Conservation (phyloP, 2,329 filamentous ascomycete genomes). For the Ophiostoma sp. region DNA sequence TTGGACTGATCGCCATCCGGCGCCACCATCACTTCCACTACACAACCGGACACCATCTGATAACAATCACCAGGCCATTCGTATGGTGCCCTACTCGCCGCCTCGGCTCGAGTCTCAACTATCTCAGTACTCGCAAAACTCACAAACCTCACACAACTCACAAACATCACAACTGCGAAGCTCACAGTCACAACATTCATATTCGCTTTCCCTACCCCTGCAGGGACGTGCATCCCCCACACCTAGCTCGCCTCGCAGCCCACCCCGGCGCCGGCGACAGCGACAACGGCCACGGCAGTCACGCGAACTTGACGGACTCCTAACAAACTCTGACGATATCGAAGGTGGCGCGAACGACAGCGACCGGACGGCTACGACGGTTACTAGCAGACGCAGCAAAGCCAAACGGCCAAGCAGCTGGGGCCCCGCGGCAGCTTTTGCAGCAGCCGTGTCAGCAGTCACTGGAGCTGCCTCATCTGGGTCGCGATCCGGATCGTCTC, state of each 20-base stretch:
- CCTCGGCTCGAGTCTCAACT: constrained; percentile 35
- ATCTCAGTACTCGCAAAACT: constrained; percentile 5
- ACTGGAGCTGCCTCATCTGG: constrained; percentile 16
- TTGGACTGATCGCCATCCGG: constrained; percentile 25
- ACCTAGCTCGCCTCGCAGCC: constrained; percentile 13
- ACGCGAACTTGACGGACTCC: neutral
- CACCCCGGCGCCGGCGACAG: constrained; percentile 18
- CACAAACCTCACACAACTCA: neutral
- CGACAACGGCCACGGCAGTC: constrained; percentile 10
- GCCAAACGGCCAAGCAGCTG: constrained; percentile 24
- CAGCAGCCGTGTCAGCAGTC: constrained; percentile 18
- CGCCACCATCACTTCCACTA: constrained; percentile 36
- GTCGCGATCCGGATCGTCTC: constrained; percentile 6
- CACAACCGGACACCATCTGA: constrained; percentile 38
- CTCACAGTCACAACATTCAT: constrained; percentile 16
- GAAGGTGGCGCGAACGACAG: constrained; percentile 18
- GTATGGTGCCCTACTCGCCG: constrained; percentile 46
- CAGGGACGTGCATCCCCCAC: neutral
- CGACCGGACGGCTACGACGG: constrained; percentile 16
- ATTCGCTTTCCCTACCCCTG: neutral
- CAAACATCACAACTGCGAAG: neutral
- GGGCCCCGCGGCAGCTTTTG: constrained; percentile 21
- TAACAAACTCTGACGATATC: constrained; percentile 12
- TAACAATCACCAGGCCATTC: constrained; percentile 35
- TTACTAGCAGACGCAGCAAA: constrained; percentile 12